These are phyloP conservation scores for Aspergillaceae sp. DNA, from an alignment of 2,329 filamentous ascomycete species.

Conservation along the genomic window DNA sequence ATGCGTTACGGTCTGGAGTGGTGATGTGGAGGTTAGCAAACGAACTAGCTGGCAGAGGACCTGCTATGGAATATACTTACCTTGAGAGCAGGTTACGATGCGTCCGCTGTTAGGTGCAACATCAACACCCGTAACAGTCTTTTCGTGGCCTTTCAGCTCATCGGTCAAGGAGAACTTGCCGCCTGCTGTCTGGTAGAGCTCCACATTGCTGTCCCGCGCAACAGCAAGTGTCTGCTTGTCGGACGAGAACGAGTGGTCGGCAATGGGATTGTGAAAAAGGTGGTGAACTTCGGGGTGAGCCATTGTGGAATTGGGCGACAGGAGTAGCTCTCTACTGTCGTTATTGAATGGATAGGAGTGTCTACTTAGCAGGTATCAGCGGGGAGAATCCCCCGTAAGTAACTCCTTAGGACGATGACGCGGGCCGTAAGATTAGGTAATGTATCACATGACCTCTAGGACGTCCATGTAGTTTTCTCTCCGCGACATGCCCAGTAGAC, in stretches of 20 bases:
- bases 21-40: conserved; percentile 1
- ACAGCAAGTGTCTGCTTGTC: conserved; percentile 85
- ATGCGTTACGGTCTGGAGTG: conserved; percentile 76
- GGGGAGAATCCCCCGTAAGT: not conserved
- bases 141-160: conserved; percentile 93
- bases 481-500: not conserved
- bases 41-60: not conserved
- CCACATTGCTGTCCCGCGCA: conserved; percentile 78
- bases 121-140: conserved; percentile 91
- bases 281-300: conserved; percentile 84
- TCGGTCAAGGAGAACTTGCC: conserved; percentile 75
- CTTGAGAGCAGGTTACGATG: conserved; percentile 96
- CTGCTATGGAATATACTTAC: conserved; percentile 37
- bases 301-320: conserved; percentile 62
- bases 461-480: conserved; percentile 4
- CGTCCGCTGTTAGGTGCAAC: conserved; percentile 84
- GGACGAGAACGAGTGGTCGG: conserved; percentile 95
- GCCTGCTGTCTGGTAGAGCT: conserved; percentile 71
- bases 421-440: conserved; percentile 10
- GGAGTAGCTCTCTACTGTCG: conserved; percentile 98
- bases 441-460: conserved; percentile 12
- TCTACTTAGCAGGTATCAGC: not conserved
- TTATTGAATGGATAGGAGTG: not conserved
- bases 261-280: conserved; percentile 91
- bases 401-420: conserved; percentile 13